Conservation (phyloP, 257 asterid genomes). For the Lantana camara region DNA sequence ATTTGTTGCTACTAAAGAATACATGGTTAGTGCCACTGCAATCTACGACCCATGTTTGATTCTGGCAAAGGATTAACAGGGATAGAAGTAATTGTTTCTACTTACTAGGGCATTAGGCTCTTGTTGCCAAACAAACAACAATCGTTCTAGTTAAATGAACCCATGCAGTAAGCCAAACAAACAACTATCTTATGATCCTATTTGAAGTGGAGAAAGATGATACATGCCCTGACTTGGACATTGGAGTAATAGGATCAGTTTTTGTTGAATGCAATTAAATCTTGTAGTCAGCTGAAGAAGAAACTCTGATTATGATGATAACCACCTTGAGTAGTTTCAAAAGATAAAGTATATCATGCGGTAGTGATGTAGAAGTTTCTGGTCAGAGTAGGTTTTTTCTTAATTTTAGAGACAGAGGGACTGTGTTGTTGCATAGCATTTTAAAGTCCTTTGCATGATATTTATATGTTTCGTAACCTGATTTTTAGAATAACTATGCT, state of each 20-base stretch:
- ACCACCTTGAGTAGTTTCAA: constrained; percentile 25
- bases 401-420: background rate
- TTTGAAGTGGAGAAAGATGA: constrained; percentile 6
- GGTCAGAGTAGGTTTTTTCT: background rate
- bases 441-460: too few species aligned
- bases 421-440: too few species aligned
- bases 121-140: too few species aligned
- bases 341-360: background rate
- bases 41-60: constrained; percentile 26
- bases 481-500: constrained; percentile 12
- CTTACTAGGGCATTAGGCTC: constrained; percentile 4
- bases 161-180: constrained; percentile 13
- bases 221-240: constrained; percentile 7
- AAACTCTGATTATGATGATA: constrained; percentile 11
- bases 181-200: background rate
- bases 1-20: constrained; percentile 91
- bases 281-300: constrained; percentile 5
- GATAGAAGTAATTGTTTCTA: constrained; percentile 23
- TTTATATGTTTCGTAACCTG: background rate
- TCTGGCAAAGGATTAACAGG: constrained; percentile 13
- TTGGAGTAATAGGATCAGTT: constrained; percentile 6
- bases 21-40: constrained; percentile 74
- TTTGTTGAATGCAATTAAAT: constrained; percentile 10
- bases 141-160: background rate
- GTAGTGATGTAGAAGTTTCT: constrained; percentile 5